Evolutionary conservation across 768 basidiomycete species (phyloP).

Genomic region (Lentinus brumalis): DNA sequence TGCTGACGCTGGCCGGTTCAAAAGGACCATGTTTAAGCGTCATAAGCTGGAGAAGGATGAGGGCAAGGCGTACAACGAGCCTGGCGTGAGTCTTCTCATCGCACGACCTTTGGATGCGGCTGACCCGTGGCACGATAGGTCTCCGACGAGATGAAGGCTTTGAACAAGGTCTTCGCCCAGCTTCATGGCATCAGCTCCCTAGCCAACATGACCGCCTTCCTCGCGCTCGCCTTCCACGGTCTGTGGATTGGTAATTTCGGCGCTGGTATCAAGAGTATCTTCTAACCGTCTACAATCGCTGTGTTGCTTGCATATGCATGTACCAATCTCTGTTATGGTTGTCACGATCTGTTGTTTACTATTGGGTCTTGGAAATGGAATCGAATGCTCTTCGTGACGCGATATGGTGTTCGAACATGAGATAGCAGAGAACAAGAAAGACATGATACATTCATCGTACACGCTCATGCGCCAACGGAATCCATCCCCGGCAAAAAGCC

Average conservation of each 20-base stretch:
- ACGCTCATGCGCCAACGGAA: conserved; percentile 68
- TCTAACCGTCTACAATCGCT: background rate
- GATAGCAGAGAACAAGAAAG: conserved; percentile 35
- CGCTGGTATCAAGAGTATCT: conserved; percentile 31
- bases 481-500: conserved; percentile 83
- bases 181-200: conserved; percentile 73
- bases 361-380: background rate
- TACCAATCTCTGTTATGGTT: background rate
- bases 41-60: conserved; percentile 76
- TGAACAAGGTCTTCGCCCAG: conserved; percentile 66
- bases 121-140: conserved; percentile 6
- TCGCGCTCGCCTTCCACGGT: conserved; percentile 68
- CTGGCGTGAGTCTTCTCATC: conserved; percentile 50
- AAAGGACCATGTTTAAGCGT: conserved; percentile 74
- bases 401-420: conserved; percentile 7
- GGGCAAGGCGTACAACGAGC: conserved; percentile 65
- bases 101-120: background rate
- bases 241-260: conserved; percentile 67
- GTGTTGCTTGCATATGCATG: background rate
- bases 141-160: conserved; percentile 53
- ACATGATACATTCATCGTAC: conserved; percentile 26
- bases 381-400: background rate
- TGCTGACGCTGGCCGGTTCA: background rate
- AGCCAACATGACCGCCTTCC: conserved; percentile 61
- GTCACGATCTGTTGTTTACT: background rate